Evolutionary conservation across 805 yeast species (phyloP), one percentile per base, ranked within the genome.

Genomic region (Saturnispora hagleri): DNA sequence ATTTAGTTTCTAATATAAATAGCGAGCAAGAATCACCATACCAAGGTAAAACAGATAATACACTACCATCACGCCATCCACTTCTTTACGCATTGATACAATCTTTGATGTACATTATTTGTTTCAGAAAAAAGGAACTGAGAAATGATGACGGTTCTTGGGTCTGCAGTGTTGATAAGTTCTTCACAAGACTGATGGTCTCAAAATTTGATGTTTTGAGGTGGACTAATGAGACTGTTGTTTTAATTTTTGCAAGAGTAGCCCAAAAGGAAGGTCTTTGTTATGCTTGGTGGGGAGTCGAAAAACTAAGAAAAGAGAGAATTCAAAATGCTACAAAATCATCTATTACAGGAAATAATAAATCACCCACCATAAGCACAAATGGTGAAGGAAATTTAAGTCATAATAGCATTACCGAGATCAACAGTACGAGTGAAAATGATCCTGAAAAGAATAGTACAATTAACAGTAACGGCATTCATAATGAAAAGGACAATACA

Each of bases 131-230:
- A 66, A 67, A 77, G 38, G 66, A 77, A 36, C 75, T 91, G 57
- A 52, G 57, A 33, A 57, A 53, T 18, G 52, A 41, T 24, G 62
- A 46, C 64, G 70, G 61, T 18, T 58, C 54, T 52, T 89, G 97
- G 96, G 91, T 84, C 61, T 79, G 88, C 58, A 81, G 79, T 46
- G 65, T 93, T 44, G 96, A 90, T 61, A 85, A 82, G 69, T 84
- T 93, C 57, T 89, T 90, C 71, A 96, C 86, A 66, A 76, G 95
- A 57, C 78, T 86, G 61, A 81, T 91, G 34, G 77, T 89, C 36
- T 84, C 97, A 10, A 86, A 86, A 62, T 91, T 93, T 73, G 93
- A 91, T 65, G 98, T 98, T 4, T 75, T 91, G 60, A 88, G 89
- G 64, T 91, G 82, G 71, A 89, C 97, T 68, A 91, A 90, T 63